Base-by-base conservation (phyloP, 176 grass and related monocot species). In the Paspalum vaginatum region DNA sequence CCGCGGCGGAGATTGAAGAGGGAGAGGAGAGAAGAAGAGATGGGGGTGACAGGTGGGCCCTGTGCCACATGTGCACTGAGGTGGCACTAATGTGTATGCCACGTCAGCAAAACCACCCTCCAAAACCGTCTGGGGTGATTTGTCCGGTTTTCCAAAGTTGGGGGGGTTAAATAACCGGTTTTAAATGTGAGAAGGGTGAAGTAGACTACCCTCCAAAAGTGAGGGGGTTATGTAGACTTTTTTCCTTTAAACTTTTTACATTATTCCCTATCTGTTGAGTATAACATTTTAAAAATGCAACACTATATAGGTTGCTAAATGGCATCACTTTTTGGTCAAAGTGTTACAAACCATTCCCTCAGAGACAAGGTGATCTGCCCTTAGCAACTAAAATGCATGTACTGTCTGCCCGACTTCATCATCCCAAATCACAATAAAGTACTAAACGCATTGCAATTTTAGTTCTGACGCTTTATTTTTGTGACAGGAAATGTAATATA, bases 251-350 rank as follows among this genome's bases (percentile, higher is more conserved):
- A 9, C 11, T 14, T 68, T 43, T 60, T 37, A 61, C 47, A 72
- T 20, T 64, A 78, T 27, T 42, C 54, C n/a, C 50, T 13, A 53
- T 27, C 18, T 9, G 7, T 77, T 38, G 21, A 49, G 8, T 49
- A 70, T 18, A 51, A 5, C 15, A 50, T 48, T 70, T 68, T 21
- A n/a, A 81, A 81, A 45, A 55, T 56, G 37, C 2, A 55, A 83
- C 25, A 17, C 1, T 53, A 53, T 21, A 39, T 50, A 27, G 48
- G 9, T 52, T 4, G 11, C 7, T 8, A 41, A 13, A 52, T 62
- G 45, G 37, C 20, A 61, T 42, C n/a, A 48, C 20, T 26, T 48
- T 37, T 17, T 13, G 4, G 4, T 24, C 39, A 60, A 40, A 60
- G 3, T 72, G 2, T 61, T 22, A 40, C 11, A 45, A 74, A 43